Conservation (phyloP, 2,329 filamentous ascomycete species). For the Niveomyces coronatus region DNA sequence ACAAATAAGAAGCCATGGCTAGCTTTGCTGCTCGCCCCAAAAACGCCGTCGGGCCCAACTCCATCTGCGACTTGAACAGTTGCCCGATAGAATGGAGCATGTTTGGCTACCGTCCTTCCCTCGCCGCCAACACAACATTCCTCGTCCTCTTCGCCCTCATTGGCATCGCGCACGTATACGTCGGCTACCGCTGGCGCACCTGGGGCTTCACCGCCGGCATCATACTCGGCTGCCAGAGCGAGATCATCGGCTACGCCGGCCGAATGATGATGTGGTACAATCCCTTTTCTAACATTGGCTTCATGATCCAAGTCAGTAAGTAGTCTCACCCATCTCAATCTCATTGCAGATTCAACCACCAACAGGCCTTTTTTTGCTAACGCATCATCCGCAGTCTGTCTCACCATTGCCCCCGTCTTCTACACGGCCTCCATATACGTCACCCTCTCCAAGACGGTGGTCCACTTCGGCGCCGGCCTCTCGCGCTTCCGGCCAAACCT, state of each 20-base stretch:
- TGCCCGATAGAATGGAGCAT: slow-evolving; percentile 38
- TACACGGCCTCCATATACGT: slow-evolving; percentile 57
- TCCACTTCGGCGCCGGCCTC: slow-evolving; percentile 28
- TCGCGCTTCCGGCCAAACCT: slow-evolving; percentile 33
- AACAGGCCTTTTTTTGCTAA: neutral
- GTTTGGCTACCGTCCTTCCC: slow-evolving; percentile 43
- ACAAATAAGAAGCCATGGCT: neutral
- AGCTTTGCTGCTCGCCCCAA: neutral
- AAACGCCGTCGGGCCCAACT: slow-evolving; percentile 29
- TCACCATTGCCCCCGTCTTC: slow-evolving; percentile 39
- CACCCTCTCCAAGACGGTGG: slow-evolving; percentile 38
- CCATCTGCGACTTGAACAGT: slow-evolving; percentile 36
- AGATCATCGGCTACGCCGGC: slow-evolving; percentile 53
- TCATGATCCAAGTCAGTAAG: slow-evolving; percentile 55
- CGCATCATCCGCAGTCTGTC: slow-evolving; percentile 30
- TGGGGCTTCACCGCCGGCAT: slow-evolving; percentile 42
- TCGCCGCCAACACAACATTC: slow-evolving; percentile 43
- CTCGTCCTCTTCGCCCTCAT: slow-evolving; percentile 37
- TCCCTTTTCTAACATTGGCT: slow-evolving; percentile 47
- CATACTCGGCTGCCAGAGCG: slow-evolving; percentile 43
- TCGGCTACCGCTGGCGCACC: slow-evolving; percentile 36
- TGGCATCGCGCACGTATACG: slow-evolving; percentile 28
- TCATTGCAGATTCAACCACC: neutral
- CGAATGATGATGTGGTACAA: slow-evolving; percentile 47
- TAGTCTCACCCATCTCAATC: slow-evolving; percentile 3